A percentile compares a stretch with the other conserved stretches of the same genome.
Conservation (phyloP, 176 grass and related monocot species). For the Bromus sterilis region DNA sequence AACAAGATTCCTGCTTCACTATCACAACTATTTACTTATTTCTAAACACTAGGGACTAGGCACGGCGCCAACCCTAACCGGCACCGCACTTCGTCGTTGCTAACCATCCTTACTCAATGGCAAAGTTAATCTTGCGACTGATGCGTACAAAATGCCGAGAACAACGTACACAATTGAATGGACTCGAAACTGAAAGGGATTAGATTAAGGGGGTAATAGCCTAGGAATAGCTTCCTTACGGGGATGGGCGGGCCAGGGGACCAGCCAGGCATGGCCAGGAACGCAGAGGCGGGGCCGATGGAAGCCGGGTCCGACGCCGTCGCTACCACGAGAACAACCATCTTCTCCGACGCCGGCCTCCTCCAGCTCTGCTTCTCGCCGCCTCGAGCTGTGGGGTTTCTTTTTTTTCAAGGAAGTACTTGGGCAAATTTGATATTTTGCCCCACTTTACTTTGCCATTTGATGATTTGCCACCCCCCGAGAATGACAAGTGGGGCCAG, state of each 20-base stretch:
- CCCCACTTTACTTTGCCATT: no score
- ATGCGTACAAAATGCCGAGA: not conserved
- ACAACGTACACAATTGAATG: not conserved
- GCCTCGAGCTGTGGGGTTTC: not conserved
- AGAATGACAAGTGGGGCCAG: no score
- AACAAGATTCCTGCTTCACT: not conserved
- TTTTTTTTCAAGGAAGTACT: no score
- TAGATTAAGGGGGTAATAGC: not conserved
- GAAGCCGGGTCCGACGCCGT: slow-evolving; percentile 66
- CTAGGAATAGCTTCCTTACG: not conserved
- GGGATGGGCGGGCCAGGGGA: slow-evolving; percentile 56
- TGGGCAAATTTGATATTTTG: no score
- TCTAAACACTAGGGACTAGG: not conserved
- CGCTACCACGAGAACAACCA: slow-evolving; percentile 68
- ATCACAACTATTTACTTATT: not conserved
- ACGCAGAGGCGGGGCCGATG: slow-evolving; percentile 56
- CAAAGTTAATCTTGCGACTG: not conserved
- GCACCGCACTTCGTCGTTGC: not conserved
- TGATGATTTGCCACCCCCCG: no score
- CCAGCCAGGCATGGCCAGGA: slow-evolving; percentile 76
- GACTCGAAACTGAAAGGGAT: not conserved
- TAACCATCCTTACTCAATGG: not conserved
- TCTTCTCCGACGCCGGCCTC: not conserved
- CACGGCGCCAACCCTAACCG: not conserved
- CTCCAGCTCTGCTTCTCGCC: not conserved